phyloP scores from a whole-genome alignment of 768 basidiomycete species.

The Candolleomyces eurysporus region DNA sequence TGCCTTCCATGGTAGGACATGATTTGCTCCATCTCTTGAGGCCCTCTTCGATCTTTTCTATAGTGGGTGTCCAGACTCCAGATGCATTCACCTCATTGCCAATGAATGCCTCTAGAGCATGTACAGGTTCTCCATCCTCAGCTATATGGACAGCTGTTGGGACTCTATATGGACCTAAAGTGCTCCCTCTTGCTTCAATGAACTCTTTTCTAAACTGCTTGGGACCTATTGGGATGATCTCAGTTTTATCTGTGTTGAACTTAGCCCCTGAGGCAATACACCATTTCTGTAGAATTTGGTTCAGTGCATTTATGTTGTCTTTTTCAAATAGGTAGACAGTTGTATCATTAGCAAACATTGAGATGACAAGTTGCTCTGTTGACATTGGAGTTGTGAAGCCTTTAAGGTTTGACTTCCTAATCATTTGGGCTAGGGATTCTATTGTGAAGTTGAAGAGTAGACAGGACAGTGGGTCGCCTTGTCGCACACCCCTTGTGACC shows the following conservation, averaged over 20 bases:
- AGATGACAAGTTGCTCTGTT: neutral
- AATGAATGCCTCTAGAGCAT: constrained; percentile 2
- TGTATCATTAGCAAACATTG: constrained; percentile 1
- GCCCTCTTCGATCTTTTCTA: constrained; percentile 10
- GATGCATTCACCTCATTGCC: neutral
- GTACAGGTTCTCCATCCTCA: constrained; percentile 1
- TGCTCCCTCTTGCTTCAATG: neutral
- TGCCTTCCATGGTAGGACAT: constrained; percentile 21
- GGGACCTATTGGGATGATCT: neutral
- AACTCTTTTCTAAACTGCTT: neutral
- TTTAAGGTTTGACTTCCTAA: neutral
- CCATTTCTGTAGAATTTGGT: neutral
- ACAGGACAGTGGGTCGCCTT: neutral
- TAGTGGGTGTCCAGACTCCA: neutral
- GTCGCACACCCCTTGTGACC: neutral
- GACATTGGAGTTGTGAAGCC: neutral
- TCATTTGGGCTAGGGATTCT: neutral
- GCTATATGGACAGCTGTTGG: neutral
- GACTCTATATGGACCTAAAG: neutral
- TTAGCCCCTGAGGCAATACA: neutral
- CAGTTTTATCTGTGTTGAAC: neutral
- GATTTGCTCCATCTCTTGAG: constrained; percentile 22
- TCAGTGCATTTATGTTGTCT: neutral
- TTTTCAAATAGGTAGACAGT: neutral
- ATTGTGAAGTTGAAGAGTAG: neutral